Evolutionary conservation across 2,329 filamentous ascomycete genomes (phyloP), one percentile per base, ranked within the genome.

Genomic region (Fusarium secorum): DNA sequence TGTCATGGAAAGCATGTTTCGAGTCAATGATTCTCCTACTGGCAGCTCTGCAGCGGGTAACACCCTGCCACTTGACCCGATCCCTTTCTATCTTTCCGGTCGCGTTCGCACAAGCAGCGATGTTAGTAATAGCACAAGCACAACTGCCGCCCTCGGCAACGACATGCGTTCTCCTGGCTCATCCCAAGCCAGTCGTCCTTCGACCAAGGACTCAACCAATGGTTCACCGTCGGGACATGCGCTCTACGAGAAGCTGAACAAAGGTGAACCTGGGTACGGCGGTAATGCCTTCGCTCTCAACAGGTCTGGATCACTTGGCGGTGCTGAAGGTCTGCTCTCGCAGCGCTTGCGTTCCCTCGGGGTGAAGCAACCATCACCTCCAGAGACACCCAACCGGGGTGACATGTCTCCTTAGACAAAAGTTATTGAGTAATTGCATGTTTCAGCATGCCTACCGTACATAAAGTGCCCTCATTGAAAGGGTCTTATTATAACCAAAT

Each of bases 241-340:
- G 4, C 76, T 78, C 13, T 93, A 94, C 76, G 87, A 88, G 75
- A 94, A 94, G 77, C 86, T 93, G 24, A 89, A 78, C 74, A 91
- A 87, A 76, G 89, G 89, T 10, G 90, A 93, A 66, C 79, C 84
- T 24, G 86, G 89, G 38, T 90, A 92, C 75, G 87, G 90, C 39
- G 85, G 88, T 2, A 87, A 88, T 59, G 80, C 83, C 1, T 90
- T 86, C 70, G 72, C 64, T 24, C 77, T 73, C 26, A 78, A 72
- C 13, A 78, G 78, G 56, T 79, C 78, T 35, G 81, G 81, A 38
- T 79, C 79, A 65, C 75, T 80, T 5, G 26, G 64, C 26, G 81
- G 81, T 3, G 84, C 87, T 8, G 90, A 93, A 74, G 88, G 92
- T 5, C 80, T 96, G 20, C 82, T 96, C 20, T 93, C 93, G 15